A percentile compares a stretch with the other conserved stretches of the same genome.
Evolutionary conservation across 352 stramenopile genomes (phyloP).

Genomic region (Aphanomyces stellatus): DNA sequence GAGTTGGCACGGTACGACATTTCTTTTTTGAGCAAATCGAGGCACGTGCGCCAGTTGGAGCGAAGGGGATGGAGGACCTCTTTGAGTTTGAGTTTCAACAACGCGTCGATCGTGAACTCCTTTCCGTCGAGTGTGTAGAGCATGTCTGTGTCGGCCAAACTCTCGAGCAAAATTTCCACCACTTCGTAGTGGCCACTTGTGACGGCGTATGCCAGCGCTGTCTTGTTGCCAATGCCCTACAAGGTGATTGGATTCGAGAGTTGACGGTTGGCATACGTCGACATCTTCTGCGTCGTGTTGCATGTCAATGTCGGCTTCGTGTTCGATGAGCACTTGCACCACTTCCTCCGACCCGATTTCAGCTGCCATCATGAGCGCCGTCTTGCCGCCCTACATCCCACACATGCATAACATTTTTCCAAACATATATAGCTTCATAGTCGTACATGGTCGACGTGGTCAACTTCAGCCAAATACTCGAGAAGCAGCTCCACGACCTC

Average conservation of each 20-base stretch:
- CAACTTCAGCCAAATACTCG: neutral
- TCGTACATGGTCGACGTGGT: neutral
- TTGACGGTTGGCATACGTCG: neutral
- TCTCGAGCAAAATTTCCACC: neutral
- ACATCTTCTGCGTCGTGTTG: neutral
- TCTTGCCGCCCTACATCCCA: neutral
- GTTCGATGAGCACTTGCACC: neutral
- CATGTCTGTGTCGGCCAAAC: neutral
- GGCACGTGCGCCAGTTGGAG: neutral
- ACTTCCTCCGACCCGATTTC: neutral
- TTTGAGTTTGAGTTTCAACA: neutral
- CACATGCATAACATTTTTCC: neutral
- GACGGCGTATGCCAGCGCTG: neutral
- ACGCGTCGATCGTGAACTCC: neutral
- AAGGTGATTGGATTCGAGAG: neutral
- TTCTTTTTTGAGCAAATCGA: conserved; percentile 3
- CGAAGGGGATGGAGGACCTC: neutral
- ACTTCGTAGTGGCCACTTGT: neutral
- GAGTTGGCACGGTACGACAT: neutral
- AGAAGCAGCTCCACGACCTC: conserved; percentile 1
- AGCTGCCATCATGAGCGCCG: conserved; percentile 4
- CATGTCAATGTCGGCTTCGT: neutral
- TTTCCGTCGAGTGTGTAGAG: neutral
- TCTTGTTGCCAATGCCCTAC: neutral
- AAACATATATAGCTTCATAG: neutral